Evolutionary conservation across 768 basidiomycete species (phyloP).

Genomic region (Tricholoma saponaceum): DNA sequence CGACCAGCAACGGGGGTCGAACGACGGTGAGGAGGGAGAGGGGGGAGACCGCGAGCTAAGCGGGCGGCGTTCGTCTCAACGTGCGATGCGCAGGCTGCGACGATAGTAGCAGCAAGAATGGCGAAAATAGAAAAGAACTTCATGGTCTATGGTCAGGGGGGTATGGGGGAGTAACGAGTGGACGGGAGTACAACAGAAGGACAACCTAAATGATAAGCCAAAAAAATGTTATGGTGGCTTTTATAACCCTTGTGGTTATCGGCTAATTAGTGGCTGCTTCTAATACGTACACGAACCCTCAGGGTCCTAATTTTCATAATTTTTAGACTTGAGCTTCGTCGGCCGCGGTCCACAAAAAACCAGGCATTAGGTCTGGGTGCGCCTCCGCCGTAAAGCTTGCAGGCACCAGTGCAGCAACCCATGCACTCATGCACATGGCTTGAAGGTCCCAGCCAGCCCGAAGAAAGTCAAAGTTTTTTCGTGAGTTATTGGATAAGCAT

Average conservation of each 20-base stretch:
- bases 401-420: no score
- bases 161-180: slow-evolving; percentile 11
- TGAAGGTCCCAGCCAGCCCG: neutral
- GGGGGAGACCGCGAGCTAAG: slow-evolving; percentile 47
- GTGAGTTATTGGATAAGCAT: no score
- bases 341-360: no score
- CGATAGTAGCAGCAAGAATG: slow-evolving; percentile 32
- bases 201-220: slow-evolving; percentile 5
- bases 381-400: neutral
- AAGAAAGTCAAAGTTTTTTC: neutral
- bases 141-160: slow-evolving; percentile 24
- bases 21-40: slow-evolving; percentile 40
- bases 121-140: slow-evolving; percentile 38
- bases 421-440: no score
- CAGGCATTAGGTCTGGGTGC: neutral
- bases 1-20: slow-evolving; percentile 29
- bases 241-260: neutral
- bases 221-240: neutral
- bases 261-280: neutral
- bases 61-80: slow-evolving; percentile 49
- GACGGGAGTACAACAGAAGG: slow-evolving; percentile 5
- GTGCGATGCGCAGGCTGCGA: slow-evolving; percentile 30
- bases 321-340: neutral
- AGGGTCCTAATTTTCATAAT: neutral
- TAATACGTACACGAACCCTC: neutral